Evolutionary conservation across 2,329 filamentous ascomycete species (phyloP), one percentile per base, ranked within the genome.

Genomic region (Exophiala viscosa): DNA sequence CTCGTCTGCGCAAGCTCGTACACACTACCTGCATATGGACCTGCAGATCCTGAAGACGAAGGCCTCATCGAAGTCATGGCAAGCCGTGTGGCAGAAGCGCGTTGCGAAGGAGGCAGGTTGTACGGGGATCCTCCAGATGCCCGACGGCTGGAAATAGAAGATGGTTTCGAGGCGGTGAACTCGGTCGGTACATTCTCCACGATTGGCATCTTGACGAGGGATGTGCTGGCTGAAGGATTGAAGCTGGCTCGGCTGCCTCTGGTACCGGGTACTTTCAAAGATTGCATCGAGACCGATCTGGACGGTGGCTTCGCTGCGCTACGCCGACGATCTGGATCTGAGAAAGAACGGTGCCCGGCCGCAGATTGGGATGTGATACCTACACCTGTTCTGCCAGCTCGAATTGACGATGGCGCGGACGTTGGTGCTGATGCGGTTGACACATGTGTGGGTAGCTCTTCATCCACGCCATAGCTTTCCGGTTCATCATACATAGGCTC

Each of bases 401-500:
- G 48, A 20, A 55, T 48, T 9, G 53, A 42, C 2, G 50, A 48
- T 35, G 50, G 51, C 5, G 55, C 31, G 15, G 23, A 15, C 35
- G 31, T 41, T 41, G 50, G 34, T 43, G 14, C 38, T 42, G 42
- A 6, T 5, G 48, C 47, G 13, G 28, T 4, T 11, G 33, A 54
- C 20, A 63, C 33, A 10, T 59, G 59, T 1, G 52, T 55, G 9
- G 59, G 50, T 8, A 50, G 17, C 41, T 61, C 57, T 10, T 54
- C 43, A 14, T 59, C 57, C 44, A 47, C 39, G n/a, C 47, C 68
- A 57, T 77, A 65, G 66, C 77, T 65, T 18, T 79, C 74, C 10
- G 87, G 67, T 1, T 83, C 79, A 6, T 89, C 85, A 0, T 79
- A 69, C 43, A 84, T 80, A 1, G 90, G 90, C 4, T 75, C 73